Evolutionary conservation across 345 rosid genomes (phyloP), one percentile per base, ranked within the genome.

Genomic region (Acer campestre): DNA sequence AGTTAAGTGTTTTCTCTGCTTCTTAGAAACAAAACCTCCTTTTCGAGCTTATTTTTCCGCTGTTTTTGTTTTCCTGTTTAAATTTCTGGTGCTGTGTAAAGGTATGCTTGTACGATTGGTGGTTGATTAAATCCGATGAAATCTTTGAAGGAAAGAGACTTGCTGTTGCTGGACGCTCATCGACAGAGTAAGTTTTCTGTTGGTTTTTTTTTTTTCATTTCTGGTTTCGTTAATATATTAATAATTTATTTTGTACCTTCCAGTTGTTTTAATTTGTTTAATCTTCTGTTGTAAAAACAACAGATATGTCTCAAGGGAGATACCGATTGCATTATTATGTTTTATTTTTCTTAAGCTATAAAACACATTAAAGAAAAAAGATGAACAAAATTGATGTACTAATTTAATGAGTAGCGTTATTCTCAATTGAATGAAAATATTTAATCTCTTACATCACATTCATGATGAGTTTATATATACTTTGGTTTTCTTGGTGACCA

Each of bases 91-190:
- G 40, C 40, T 7, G 17, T 17, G 18, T 20, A 61, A 66, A 93
- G 98, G 96, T 92, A 40, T 44, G 84, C 11, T 75, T 94, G 78
- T 80, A 74, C 29, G 89, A 90, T 70, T 94, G 98, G 98, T 94
- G 98, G 98, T 61, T 94, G 78, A 73, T 85, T 16, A 84, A 82
- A 84, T 79, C 92, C 20, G 77, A 86, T 7, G 63, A 83, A 3
- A 90, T 84, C 7, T 76, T 77, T 70, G 23, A 86, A 4, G 94
- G 93, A 44, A 90, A 88, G 79, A 86, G 83, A 35, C 85, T 94
- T 62, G 97, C 94, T 66, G 89, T 94, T 77, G 91, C 93, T 10
- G 98, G 98, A 20, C 78, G 77, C 49, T 71, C 86, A 29, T 78
- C 82, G 38, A 59, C 67, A 65, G 88, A 81, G 98, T 92, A 85